Conservation (phyloP, 306 rosid species). For the Rubus idaeus region DNA sequence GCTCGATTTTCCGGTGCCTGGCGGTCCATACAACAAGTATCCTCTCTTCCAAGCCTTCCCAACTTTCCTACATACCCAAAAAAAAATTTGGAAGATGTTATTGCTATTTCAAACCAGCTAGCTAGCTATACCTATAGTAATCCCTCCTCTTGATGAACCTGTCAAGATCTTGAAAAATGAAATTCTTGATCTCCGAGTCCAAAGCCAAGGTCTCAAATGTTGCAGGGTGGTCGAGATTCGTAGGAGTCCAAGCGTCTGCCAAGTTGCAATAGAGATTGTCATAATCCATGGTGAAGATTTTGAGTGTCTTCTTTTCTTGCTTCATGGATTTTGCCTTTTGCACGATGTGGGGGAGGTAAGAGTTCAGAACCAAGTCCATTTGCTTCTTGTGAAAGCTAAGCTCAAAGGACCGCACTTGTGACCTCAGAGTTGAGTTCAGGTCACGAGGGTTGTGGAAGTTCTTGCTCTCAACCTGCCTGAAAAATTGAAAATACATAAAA, state of each 20-base stretch:
- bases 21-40: slow-evolving; percentile 73
- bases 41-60: slow-evolving; percentile 93
- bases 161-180: slow-evolving; percentile 48
- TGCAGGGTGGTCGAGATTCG: slow-evolving; percentile 61
- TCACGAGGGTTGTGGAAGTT: slow-evolving; percentile 31
- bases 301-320: slow-evolving; percentile 48
- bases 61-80: slow-evolving; percentile 31
- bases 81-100: neutral
- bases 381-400: slow-evolving; percentile 61
- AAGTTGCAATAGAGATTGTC: slow-evolving; percentile 28
- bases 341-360: slow-evolving; percentile 55
- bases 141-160: slow-evolving; percentile 60
- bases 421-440: slow-evolving; percentile 35
- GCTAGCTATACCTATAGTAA: slow-evolving; percentile 28
- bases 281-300: slow-evolving; percentile 47
- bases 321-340: slow-evolving; percentile 38
- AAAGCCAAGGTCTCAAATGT: slow-evolving; percentile 69
- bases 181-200: slow-evolving; percentile 41
- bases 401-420: slow-evolving; percentile 53
- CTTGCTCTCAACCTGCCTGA: slow-evolving; percentile 19
- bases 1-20: slow-evolving; percentile 87
- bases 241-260: slow-evolving; percentile 43
- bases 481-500: neutral
- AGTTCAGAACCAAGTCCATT: slow-evolving; percentile 38
- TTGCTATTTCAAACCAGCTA: neutral